Percentiles rank a stretch among this genome's conserved stretches.
These are phyloP conservation scores for Daldinia childiae DNA, from an alignment of 495 filamentous ascomycete genomes.

Conservation along the genomic window DNA sequence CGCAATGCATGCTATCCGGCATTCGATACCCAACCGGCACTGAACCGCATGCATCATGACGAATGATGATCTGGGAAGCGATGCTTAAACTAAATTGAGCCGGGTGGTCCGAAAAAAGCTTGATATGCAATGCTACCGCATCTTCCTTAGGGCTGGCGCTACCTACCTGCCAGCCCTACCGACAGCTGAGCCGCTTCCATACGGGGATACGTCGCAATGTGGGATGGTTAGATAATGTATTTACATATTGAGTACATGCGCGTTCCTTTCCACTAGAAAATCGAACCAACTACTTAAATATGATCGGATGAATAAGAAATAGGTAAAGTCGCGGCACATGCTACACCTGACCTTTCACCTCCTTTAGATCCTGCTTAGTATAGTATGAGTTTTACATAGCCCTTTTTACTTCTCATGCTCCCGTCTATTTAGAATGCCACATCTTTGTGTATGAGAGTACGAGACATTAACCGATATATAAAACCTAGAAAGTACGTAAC, in stretches of 20 bases:
- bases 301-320: no score
- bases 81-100: constrained; percentile 26
- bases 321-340: no score
- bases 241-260: constrained; percentile 24
- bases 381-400: not conserved
- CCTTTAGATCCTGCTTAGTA: not conserved
- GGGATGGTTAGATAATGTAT: constrained; percentile 27
- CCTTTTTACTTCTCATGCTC: not conserved
- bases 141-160: constrained; percentile 39
- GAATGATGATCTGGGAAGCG: constrained; percentile 30
- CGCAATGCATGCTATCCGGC: constrained; percentile 1
- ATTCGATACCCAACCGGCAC: not conserved
- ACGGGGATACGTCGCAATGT: constrained; percentile 23
- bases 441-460: not conserved
- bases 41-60: constrained; percentile 25
- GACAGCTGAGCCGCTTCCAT: constrained; percentile 22
- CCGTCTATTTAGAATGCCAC: not conserved
- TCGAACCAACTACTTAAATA: no score
- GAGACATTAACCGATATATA: not conserved
- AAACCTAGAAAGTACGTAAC: not conserved
- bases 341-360: not conserved
- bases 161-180: constrained; percentile 7
- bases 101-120: constrained; percentile 15
- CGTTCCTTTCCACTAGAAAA: no score
- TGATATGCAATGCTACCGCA: constrained; percentile 15